These are phyloP conservation scores for Kernera saxatilis DNA, from an alignment of 345 rosid genomes.

Conservation along the genomic window DNA sequence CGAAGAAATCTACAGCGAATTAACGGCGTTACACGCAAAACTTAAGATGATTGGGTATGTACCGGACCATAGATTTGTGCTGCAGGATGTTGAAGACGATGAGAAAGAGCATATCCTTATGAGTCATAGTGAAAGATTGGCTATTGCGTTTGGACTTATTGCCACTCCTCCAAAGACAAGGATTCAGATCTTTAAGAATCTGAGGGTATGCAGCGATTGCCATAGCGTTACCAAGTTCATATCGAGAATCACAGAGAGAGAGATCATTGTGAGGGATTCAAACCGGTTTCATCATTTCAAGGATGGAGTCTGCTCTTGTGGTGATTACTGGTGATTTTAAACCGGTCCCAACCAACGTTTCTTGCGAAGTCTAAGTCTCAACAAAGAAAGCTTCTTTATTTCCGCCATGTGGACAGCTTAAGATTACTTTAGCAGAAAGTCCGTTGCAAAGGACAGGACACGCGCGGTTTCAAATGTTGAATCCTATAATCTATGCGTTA, in stretches of 20 bases:
- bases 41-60: slow-evolving; percentile 46
- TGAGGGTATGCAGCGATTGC: slow-evolving; percentile 37
- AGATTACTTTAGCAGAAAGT: slow-evolving; percentile 28
- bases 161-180: slow-evolving; percentile 38
- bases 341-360: background rate
- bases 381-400: slow-evolving; percentile 14
- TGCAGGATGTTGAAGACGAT: slow-evolving; percentile 65
- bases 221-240: slow-evolving; percentile 22
- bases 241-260: slow-evolving; percentile 23
- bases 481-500: slow-evolving; percentile 79
- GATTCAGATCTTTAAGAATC: slow-evolving; percentile 48
- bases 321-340: slow-evolving; percentile 46
- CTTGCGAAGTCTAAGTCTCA: slow-evolving; percentile 7
- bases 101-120: slow-evolving; percentile 55
- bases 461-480: slow-evolving; percentile 12
- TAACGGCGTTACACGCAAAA: slow-evolving; percentile 34
- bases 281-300: slow-evolving; percentile 49
- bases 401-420: slow-evolving; percentile 27
- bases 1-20: slow-evolving; percentile 34
- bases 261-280: slow-evolving; percentile 25
- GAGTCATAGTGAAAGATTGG: slow-evolving; percentile 51
- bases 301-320: slow-evolving; percentile 47
- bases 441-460: slow-evolving; percentile 14
- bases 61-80: slow-evolving; percentile 45
- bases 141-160: slow-evolving; percentile 48